phyloP scores from a whole-genome alignment of 1,284 basidiomycete genomes.

The Peniophora sp. region DNA sequence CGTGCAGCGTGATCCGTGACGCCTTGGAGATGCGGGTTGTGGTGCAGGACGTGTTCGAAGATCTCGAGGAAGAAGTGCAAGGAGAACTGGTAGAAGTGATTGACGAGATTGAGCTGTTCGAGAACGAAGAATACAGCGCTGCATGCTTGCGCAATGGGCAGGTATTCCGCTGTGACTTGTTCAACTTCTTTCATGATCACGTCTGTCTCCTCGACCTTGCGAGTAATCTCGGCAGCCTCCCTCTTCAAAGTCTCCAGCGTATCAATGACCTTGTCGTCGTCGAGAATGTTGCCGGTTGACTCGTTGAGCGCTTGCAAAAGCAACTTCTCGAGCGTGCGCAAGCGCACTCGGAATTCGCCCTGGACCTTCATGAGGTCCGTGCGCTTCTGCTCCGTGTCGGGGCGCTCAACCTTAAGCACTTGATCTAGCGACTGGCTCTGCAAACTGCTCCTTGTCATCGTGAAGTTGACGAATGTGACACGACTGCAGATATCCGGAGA shows the following conservation, averaged over 20 bases:
- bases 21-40: slow-evolving; percentile 83
- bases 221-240: slow-evolving; percentile 94
- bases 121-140: slow-evolving; percentile 97
- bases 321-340: slow-evolving; percentile 89
- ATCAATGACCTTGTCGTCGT: slow-evolving; percentile 98
- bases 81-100: slow-evolving; percentile 99
- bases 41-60: slow-evolving; percentile 90
- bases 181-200: slow-evolving; percentile 95
- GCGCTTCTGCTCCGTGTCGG: slow-evolving; percentile 93
- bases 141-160: slow-evolving; percentile 93
- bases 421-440: slow-evolving; percentile 98
- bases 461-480: slow-evolving; percentile 99
- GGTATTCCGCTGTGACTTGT: slow-evolving; percentile 89
- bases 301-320: slow-evolving; percentile 96
- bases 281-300: slow-evolving; percentile 93
- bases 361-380: slow-evolving; percentile 99
- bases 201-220: slow-evolving; percentile 97
- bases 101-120: slow-evolving; percentile 89
- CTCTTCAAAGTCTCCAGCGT: slow-evolving; percentile 95
- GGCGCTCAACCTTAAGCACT: slow-evolving; percentile 93
- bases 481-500: slow-evolving; percentile 98
- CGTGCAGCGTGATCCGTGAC: slow-evolving; percentile 71
- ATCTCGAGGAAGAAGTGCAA: slow-evolving; percentile 97
- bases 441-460: slow-evolving; percentile 96
- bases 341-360: slow-evolving; percentile 92